phyloP scores from a whole-genome alignment of 1,139 yeast species.

The Ogataea hybrid region DNA sequence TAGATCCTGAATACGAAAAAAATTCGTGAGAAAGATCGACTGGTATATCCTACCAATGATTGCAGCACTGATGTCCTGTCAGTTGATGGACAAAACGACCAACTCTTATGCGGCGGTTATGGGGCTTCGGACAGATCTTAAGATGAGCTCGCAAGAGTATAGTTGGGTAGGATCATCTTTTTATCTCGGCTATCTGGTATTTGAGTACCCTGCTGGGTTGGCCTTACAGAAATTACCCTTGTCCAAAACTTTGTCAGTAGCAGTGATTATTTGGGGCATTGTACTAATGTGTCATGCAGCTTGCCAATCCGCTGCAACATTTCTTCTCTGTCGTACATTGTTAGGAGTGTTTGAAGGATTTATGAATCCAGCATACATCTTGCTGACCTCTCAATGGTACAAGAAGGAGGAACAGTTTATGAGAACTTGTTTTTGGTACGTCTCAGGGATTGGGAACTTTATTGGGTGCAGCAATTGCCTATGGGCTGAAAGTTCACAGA shows the following conservation, averaged over 20 bases:
- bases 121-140: constrained; percentile 41
- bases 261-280: constrained; percentile 46
- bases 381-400: constrained; percentile 56
- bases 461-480: constrained; percentile 53
- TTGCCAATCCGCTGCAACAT: constrained; percentile 36
- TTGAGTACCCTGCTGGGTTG: constrained; percentile 42
- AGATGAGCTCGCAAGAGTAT: constrained; percentile 50
- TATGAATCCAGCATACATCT: constrained; percentile 57
- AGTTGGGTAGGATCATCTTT: constrained; percentile 55
- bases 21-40: constrained; percentile 45
- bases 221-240: constrained; percentile 41
- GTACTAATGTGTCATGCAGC: constrained; percentile 43
- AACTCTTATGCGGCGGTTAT: constrained; percentile 57
- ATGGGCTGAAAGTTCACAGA: constrained; percentile 41
- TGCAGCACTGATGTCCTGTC: constrained; percentile 51
- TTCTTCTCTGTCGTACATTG: constrained; percentile 40
- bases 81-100: constrained; percentile 64
- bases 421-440: constrained; percentile 49
- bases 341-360: constrained; percentile 58
- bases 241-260: constrained; percentile 35
- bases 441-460: constrained; percentile 58
- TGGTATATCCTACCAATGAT: constrained; percentile 50
- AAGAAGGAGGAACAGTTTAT: constrained; percentile 50
- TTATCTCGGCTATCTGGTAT: constrained; percentile 47
- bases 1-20: constrained; percentile 20